phyloP scores from a whole-genome alignment of 1,284 basidiomycete genomes.

The Filobasidium uniguttulatum region DNA sequence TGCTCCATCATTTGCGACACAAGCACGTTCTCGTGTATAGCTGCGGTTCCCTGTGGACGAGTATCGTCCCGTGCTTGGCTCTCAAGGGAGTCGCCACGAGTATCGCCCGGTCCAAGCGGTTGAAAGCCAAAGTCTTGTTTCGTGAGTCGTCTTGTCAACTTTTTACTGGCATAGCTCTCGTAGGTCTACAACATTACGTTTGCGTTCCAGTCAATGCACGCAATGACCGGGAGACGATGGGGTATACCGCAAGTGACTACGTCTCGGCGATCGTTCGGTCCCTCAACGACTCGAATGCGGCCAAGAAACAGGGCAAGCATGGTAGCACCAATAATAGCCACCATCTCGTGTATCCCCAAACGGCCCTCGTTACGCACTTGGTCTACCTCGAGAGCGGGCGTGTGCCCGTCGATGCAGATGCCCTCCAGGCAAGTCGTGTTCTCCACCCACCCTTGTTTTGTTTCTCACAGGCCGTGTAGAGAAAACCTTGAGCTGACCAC shows the following conservation, averaged over 20 bases:
- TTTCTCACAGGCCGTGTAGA: background rate
- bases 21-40: conserved; percentile 71
- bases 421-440: conserved; percentile 47
- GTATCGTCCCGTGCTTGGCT: conserved; percentile 81
- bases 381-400: conserved; percentile 54
- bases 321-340: conserved; percentile 1
- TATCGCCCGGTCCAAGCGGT: conserved; percentile 58
- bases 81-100: conserved; percentile 64
- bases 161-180: background rate
- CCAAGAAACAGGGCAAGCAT: conserved; percentile 40
- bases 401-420: conserved; percentile 49
- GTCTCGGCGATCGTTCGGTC: conserved; percentile 61
- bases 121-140: conserved; percentile 71
- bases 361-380: conserved; percentile 55
- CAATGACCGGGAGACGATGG: conserved; percentile 82
- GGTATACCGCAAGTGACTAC: conserved; percentile 73
- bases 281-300: conserved; percentile 46
- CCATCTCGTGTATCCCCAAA: background rate
- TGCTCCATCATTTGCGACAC: conserved; percentile 51
- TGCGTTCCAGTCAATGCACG: conserved; percentile 58
- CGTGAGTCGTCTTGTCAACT: conserved; percentile 40
- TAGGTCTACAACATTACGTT: background rate
- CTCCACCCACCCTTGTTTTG: background rate
- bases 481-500: background rate
- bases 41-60: conserved; percentile 85